Percentiles rank a stretch among this genome's conserved stretches.
Conservation (phyloP, 2,329 filamentous ascomycete genomes). For the Fusarium verticillioides region DNA sequence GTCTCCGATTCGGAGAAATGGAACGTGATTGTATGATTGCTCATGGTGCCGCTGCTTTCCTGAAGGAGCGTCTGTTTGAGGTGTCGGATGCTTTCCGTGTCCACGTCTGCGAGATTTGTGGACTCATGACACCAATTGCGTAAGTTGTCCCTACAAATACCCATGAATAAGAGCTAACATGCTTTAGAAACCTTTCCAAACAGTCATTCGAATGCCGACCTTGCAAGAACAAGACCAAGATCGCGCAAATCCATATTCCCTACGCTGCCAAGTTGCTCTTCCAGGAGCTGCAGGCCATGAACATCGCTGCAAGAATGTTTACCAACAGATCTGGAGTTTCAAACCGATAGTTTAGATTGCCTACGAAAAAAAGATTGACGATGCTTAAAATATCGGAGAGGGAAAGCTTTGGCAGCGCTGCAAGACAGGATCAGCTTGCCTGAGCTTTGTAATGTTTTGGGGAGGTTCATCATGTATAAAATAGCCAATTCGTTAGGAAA, state of each 20-base stretch:
- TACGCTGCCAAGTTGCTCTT: constrained; percentile 98
- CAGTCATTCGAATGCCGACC: constrained; percentile 96
- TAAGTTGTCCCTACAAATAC: constrained; percentile 65
- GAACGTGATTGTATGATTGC: constrained; percentile 99
- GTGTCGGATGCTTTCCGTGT: constrained; percentile 98
- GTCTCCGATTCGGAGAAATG: constrained; percentile 99
- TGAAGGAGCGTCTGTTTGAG: constrained; percentile 97
- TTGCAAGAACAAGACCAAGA: constrained; percentile 99
- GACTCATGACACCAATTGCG: constrained; percentile 98
- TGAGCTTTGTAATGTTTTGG: constrained; percentile 41
- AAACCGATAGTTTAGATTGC: constrained; percentile 64
- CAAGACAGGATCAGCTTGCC: constrained; percentile 17
- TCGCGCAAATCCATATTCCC: constrained; percentile 96
- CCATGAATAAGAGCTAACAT: constrained; percentile 48
- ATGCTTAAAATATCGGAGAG: constrained; percentile 18
- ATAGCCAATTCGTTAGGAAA: constrained; percentile 28
- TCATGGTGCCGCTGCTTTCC: constrained; percentile 95
- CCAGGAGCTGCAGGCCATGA: constrained; percentile 98
- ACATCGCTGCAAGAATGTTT: constrained; percentile 97
- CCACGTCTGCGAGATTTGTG: constrained; percentile 98
- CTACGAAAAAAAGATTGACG: constrained; percentile 18
- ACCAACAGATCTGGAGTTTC: constrained; percentile 83
- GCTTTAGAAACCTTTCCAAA: constrained; percentile 84
- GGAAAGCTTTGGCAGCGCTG: constrained; percentile 4
- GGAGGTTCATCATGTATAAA: constrained; percentile 31